Conservation (phyloP, 768 basidiomycete species). For the Porphyrellus cyaneotinctus region DNA sequence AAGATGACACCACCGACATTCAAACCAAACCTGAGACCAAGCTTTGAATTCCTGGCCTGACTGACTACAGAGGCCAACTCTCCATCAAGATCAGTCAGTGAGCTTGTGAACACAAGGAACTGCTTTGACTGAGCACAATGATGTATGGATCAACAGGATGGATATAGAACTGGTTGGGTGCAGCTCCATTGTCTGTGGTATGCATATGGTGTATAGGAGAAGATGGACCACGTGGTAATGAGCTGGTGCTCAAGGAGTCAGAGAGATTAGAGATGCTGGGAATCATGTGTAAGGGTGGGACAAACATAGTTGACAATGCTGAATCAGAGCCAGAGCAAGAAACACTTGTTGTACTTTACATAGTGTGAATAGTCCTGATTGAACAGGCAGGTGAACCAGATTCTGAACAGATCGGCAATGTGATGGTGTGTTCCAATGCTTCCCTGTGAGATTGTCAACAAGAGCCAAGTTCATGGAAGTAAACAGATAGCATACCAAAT, state of each 20-base stretch:
- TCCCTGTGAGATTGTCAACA: slow-evolving; percentile 50
- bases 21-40: slow-evolving; percentile 43
- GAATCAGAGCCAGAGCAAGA: slow-evolving; percentile 47
- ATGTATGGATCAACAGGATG: slow-evolving; percentile 74
- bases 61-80: slow-evolving; percentile 47
- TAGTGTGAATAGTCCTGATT: slow-evolving; percentile 65
- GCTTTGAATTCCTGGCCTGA: slow-evolving; percentile 38
- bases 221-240: slow-evolving; percentile 42
- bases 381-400: slow-evolving; percentile 49
- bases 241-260: slow-evolving; percentile 36
- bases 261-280: slow-evolving; percentile 69
- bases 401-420: slow-evolving; percentile 44
- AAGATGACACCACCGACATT: slow-evolving; percentile 38
- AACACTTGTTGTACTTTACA: slow-evolving; percentile 40
- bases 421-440: slow-evolving; percentile 61
- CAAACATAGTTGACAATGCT: slow-evolving; percentile 70
- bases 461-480: background rate
- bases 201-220: slow-evolving; percentile 57
- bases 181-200: slow-evolving; percentile 71
- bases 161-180: slow-evolving; percentile 60
- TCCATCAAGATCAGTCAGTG: slow-evolving; percentile 70
- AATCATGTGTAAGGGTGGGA: slow-evolving; percentile 68
- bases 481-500: slow-evolving; percentile 58
- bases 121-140: slow-evolving; percentile 64
- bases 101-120: slow-evolving; percentile 57